These are phyloP conservation scores for Euphorbia lathyris DNA, from an alignment of 345 rosid genomes.

Conservation along the genomic window DNA sequence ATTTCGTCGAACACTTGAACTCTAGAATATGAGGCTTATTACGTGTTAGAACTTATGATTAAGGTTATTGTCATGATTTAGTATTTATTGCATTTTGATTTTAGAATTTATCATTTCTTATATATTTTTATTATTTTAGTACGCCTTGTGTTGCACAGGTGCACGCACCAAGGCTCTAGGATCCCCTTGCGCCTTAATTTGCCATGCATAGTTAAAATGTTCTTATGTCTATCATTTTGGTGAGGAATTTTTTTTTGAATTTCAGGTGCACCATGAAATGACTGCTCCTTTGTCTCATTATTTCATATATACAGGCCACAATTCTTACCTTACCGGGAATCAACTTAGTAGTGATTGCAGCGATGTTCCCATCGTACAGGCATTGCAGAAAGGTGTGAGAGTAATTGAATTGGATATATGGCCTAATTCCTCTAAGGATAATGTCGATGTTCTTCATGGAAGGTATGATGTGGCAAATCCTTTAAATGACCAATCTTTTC, in stretches of 20 bases:
- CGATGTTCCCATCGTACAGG: slow-evolving; percentile 78
- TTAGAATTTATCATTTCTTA: too few species aligned
- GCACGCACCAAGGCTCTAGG: too few species aligned
- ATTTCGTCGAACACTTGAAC: too few species aligned
- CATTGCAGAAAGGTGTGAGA: slow-evolving; percentile 71
- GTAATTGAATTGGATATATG: slow-evolving; percentile 93
- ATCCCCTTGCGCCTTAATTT: too few species aligned
- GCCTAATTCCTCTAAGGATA: slow-evolving; percentile 70
- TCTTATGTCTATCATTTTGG: not conserved
- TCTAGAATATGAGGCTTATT: too few species aligned
- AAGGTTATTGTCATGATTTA: too few species aligned
- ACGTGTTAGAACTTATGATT: too few species aligned
- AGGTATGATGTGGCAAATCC: slow-evolving; percentile 39
- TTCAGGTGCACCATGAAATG: slow-evolving; percentile 90
- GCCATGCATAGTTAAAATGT: too few species aligned
- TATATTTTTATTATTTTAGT: too few species aligned
- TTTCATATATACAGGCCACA: slow-evolving; percentile 87
- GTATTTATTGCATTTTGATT: too few species aligned
- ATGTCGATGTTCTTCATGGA: slow-evolving; percentile 86
- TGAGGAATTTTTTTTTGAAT: slow-evolving; percentile 5
- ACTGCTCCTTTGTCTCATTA: slow-evolving; percentile 82
- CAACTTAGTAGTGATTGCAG: slow-evolving; percentile 96
- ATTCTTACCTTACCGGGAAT: slow-evolving; percentile 88
- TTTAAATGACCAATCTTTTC: not conserved
- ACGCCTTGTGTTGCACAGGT: too few species aligned